phyloP scores from a whole-genome alignment of 225 moss, liverwort and hornwort genomes.

The Marchantia polymorpha region DNA sequence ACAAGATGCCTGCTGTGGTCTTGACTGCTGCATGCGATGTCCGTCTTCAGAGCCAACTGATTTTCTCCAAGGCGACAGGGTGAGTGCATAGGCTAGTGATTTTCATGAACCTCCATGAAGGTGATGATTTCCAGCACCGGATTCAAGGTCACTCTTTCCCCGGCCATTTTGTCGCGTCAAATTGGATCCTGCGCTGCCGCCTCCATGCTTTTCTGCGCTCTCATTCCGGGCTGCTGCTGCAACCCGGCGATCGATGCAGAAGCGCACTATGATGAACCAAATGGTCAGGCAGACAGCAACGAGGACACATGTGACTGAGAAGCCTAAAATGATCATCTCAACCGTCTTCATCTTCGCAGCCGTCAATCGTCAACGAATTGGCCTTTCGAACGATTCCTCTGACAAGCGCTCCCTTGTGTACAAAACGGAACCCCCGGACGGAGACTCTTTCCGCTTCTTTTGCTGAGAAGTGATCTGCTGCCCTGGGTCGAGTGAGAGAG shows the following conservation, averaged over 20 bases:
- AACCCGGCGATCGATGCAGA: not conserved
- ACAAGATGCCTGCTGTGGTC: too few relatives aligned
- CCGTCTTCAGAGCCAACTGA: too few relatives aligned
- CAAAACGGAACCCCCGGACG: too few relatives aligned
- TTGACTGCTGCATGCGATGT: too few relatives aligned
- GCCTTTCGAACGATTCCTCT: too few relatives aligned
- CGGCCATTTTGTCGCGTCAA: not conserved
- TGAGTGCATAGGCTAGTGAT: too few relatives aligned
- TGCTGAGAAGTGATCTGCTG: too few relatives aligned
- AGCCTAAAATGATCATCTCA: not conserved
- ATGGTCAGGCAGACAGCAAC: not conserved
- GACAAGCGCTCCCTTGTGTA: too few relatives aligned
- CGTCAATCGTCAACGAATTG: not conserved
- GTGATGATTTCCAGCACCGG: not conserved
- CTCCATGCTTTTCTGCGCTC: not conserved
- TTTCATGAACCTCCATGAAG: not conserved
- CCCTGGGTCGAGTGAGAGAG: too few relatives aligned
- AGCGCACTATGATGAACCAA: not conserved
- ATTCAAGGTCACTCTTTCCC: not conserved
- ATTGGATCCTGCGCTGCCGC: not conserved
- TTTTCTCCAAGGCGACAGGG: too few relatives aligned
- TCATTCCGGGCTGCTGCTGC: not conserved
- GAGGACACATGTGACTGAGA: not conserved
- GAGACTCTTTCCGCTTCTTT: too few relatives aligned
- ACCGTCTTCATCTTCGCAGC: not conserved